These are phyloP conservation scores for Rehmannia glutinosa DNA, from an alignment of 257 asterid genomes.

Conservation along the genomic window DNA sequence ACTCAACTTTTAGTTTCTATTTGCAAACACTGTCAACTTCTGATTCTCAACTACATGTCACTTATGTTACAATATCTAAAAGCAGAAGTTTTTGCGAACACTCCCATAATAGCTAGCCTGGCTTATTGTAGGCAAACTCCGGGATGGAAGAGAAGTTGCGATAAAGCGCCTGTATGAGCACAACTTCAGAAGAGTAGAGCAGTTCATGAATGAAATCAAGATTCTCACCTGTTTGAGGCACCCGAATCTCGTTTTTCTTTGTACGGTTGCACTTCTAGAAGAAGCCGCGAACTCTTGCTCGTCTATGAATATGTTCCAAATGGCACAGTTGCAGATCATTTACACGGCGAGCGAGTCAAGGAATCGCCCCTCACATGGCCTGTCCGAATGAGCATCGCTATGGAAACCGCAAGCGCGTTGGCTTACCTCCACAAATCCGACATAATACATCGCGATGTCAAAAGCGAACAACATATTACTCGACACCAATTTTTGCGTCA, in stretches of 20 bases:
- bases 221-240: constrained; percentile 65
- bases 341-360: constrained; percentile 45
- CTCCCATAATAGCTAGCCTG: not conserved
- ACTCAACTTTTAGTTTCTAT: too few relatives aligned
- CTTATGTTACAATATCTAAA: too few relatives aligned
- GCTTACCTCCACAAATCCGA: constrained; percentile 68
- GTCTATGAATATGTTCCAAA: constrained; percentile 77
- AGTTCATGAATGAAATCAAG: constrained; percentile 65
- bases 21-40: too few relatives aligned
- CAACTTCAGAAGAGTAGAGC: constrained; percentile 64
- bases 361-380: constrained; percentile 50
- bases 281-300: constrained; percentile 65
- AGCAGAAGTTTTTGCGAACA: too few relatives aligned
- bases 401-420: constrained; percentile 64
- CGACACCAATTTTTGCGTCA: constrained; percentile 48
- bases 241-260: constrained; percentile 56
- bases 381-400: constrained; percentile 58
- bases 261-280: constrained; percentile 74
- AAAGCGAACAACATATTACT: constrained; percentile 68
- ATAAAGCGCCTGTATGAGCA: constrained; percentile 76
- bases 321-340: constrained; percentile 74
- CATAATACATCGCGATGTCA: constrained; percentile 68
- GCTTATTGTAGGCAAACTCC: constrained; percentile 49
- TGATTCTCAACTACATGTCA: too few relatives aligned
- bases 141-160: constrained; percentile 84